phyloP scores from a whole-genome alignment of 1,284 basidiomycete genomes.

The Ustilago cynodontis region DNA sequence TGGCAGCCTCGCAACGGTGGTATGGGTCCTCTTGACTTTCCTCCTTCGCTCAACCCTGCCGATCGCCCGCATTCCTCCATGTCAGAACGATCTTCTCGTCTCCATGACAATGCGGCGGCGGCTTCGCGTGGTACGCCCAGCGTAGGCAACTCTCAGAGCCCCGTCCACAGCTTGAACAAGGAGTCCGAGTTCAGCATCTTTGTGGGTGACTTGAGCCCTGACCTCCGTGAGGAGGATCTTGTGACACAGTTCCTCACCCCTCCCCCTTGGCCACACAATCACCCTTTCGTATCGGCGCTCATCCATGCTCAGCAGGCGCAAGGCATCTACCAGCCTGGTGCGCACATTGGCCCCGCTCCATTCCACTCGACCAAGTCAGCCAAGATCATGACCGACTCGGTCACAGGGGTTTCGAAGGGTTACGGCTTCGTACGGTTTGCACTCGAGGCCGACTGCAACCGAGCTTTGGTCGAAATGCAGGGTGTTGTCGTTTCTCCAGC shows the following conservation, averaged over 20 bases:
- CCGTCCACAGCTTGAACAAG: conserved; percentile 32
- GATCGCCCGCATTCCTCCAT: conserved; percentile 54
- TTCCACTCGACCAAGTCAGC: conserved; percentile 63
- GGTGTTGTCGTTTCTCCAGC: conserved; percentile 49
- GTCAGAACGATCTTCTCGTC: conserved; percentile 35
- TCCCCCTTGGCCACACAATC: conserved; percentile 58
- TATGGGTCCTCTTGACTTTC: conserved; percentile 49
- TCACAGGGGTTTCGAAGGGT: conserved; percentile 59
- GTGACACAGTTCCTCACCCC: conserved; percentile 63
- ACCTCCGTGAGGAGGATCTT: conserved; percentile 65
- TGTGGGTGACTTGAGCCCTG: conserved; percentile 60
- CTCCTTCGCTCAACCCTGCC: conserved; percentile 22
- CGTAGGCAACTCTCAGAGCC: conserved; percentile 28
- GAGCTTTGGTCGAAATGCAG: conserved; percentile 69
- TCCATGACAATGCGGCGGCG: neutral
- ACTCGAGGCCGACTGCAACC: conserved; percentile 57
- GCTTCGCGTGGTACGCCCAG: conserved; percentile 2
- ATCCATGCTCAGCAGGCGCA: conserved; percentile 59
- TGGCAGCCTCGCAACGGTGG: conserved; percentile 32
- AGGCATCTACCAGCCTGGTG: conserved; percentile 53
- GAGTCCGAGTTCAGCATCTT: conserved; percentile 61
- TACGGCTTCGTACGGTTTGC: conserved; percentile 66
- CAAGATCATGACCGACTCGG: conserved; percentile 62
- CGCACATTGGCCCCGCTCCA: conserved; percentile 57
- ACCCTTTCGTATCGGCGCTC: conserved; percentile 60